Evolutionary conservation across 768 basidiomycete species (phyloP), one percentile per base, ranked within the genome.

Genomic region (Calvatia gigantea): DNA sequence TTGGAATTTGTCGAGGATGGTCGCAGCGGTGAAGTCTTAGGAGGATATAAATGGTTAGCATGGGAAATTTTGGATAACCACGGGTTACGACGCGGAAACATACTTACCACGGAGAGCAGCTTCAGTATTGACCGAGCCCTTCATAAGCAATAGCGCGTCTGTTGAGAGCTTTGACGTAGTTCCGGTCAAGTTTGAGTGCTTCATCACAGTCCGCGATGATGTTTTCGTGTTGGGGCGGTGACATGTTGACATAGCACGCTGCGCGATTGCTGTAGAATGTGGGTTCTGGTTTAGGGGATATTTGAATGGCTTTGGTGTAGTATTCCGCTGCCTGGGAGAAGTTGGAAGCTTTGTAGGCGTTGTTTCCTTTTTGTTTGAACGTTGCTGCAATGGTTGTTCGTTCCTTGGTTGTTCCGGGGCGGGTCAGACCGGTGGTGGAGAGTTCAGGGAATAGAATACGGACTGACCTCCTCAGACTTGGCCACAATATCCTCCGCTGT

Each of bases 21-120:
- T 94, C 0, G 91, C 87, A n/a, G 96, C 92, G 0, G 96, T 98
- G 76, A 86, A 98, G 70, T 99, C 96, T 94, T n/a, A n/a, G n/a
- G n/a, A n/a, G n/a, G 60, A 12, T 15, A 7, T 17, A 27, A 47
- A 28, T 27, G 23, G 27, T 27, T 12, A 45, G 39, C 19, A 41
- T 38, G 17, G 29, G 28, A 46, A 15, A 32, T 39, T 15, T n/a
- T n/a, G n/a, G n/a, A n/a, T n/a, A n/a, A n/a, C n/a, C n/a, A n/a
- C n/a, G n/a, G n/a, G n/a, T n/a, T n/a, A n/a, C n/a, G n/a, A n/a
- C n/a, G n/a, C n/a, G n/a, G n/a, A n/a, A n/a, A n/a, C n/a, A n/a
- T n/a, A n/a, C 82, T 9, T 54, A 92, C 92, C 93, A 64, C 91
- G 79, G 33, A 97, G 65, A 29, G 95, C 80, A 45, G 94, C 89